Evolutionary conservation across 306 rosid genomes (phyloP), one percentile per base, ranked within the genome.

Genomic region (Mimosa pudica): DNA sequence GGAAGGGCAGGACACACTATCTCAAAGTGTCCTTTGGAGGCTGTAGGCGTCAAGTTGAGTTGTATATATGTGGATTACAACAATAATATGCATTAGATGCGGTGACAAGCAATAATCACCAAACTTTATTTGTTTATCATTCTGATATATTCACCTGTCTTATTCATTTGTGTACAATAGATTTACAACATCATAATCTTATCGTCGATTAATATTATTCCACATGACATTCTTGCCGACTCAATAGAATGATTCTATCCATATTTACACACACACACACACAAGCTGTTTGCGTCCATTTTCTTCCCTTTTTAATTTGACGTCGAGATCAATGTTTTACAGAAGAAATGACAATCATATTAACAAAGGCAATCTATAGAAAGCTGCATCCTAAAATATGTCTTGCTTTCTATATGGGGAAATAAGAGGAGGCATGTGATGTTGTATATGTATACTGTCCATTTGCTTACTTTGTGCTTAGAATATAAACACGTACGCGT

Each of bases 1-100:
- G 70, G 52, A 38, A 38, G 49, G 77, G 67, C 47, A 60, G 2
- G 46, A 42, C 62, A 71, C 30, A 14, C 4, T 48, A 24, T 48
- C 32, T 47, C 35, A 36, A 70, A 75, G 47, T 30, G 82, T 54
- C 85, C 73, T 83, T 84, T 84, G 61, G 64, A 76, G 76, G 47
- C 60, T 79, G 10, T 0, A 86, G 54, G 80, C 83, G 85, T 70
- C 83, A 75, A 16, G 71, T 77, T 73, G 33, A 76, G 30, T 11
- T 48, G 55, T 65, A 9, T 65, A 9, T 38, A 49, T 47, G 52
- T 38, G 16, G 76, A 82, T 70, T 70, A 73, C 79, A 68, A 74
- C 76, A 63, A 58, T 17, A 6, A 6, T 55, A 55, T 10, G 52
- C 52, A 68, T 11, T 55, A 24, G 55, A 71, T 57, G 71, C 18